Evolutionary conservation across 192 early-diverging fungal species (phyloP), one percentile per base, ranked within the genome.

Genomic region (Coemansia reversa): DNA sequence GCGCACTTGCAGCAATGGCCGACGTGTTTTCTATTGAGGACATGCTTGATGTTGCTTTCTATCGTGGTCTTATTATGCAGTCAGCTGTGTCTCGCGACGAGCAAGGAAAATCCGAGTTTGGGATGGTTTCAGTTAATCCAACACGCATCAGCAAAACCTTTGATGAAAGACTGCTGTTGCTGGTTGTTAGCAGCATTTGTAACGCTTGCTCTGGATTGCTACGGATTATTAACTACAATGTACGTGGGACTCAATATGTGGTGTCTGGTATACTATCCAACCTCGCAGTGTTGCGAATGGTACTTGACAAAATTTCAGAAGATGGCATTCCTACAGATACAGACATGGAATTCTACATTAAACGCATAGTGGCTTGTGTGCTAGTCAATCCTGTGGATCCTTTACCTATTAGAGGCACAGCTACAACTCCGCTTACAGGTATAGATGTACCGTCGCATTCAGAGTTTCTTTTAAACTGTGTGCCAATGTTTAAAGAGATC

Each of bases 11-110:
- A 3, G 81, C 95, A 16, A 81, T 96, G 49, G 88, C 86, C 56
- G 86, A 91, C 64, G 84, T 95, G 0, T 80, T 97, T 9, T 83
- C 88, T 5, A 81, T 96, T 51, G 90, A 94, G 66, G 84, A 86
- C 19, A 62, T 93, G 7, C 88, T 94, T 47, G 95, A 97, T 65
- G 86, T 94, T 51, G 89, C 89, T 14, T 95, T 97, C 80, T 95
- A 93, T 85, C 90, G 95, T 70, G 95, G 95, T 64, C 88, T 95
- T 88, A 91, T 94, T 16, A 97, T 97, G 95, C 95, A 97, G 84
- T 84, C 88, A 30, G 93, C 94, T 29, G 93, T 96, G 6, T 84
- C 84, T 55, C 90, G 94, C 62, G 91, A 95, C 61, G 64, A 63
- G 3, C 62, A 82, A 18, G 93, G 92, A 23, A 86, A 88, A 27